phyloP scores from a whole-genome alignment of 768 basidiomycete species.

The Russula emetica region DNA sequence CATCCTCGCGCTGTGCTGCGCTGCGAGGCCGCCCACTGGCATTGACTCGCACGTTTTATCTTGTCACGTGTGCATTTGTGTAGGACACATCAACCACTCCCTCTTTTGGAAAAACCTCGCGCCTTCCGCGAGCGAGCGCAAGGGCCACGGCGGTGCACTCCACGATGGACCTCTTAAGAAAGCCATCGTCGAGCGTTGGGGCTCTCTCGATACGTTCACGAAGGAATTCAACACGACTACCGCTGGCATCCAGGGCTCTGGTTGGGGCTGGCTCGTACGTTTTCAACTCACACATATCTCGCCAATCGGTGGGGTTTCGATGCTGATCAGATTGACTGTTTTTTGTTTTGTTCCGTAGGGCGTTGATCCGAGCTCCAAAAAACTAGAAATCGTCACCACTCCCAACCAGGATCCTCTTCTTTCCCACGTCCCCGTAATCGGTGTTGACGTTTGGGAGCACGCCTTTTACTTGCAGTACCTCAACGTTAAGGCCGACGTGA shows the following conservation, averaged over 20 bases:
- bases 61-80: conserved; percentile 21
- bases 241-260: conserved; percentile 84
- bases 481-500: conserved; percentile 89
- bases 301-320: not conserved
- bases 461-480: conserved; percentile 96
- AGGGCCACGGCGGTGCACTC: conserved; percentile 58
- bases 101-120: conserved; percentile 96
- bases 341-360: conserved; percentile 49
- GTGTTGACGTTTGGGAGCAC: conserved; percentile 95
- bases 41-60: not conserved
- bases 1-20: not conserved
- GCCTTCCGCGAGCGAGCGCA: conserved; percentile 48
- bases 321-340: conserved; percentile 7
- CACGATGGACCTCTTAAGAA: conserved; percentile 58
- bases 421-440: conserved; percentile 73
- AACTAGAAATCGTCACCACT: conserved; percentile 85
- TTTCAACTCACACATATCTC: not conserved
- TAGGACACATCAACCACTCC: conserved; percentile 90
- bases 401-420: conserved; percentile 94
- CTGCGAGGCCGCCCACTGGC: not conserved
- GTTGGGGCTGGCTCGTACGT: conserved; percentile 96
- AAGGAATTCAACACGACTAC: conserved; percentile 83
- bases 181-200: conserved; percentile 61
- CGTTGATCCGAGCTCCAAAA: conserved; percentile 56
- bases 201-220: conserved; percentile 65